phyloP scores from a whole-genome alignment of 805 yeast species.

The Candida vartiovaarae region DNA sequence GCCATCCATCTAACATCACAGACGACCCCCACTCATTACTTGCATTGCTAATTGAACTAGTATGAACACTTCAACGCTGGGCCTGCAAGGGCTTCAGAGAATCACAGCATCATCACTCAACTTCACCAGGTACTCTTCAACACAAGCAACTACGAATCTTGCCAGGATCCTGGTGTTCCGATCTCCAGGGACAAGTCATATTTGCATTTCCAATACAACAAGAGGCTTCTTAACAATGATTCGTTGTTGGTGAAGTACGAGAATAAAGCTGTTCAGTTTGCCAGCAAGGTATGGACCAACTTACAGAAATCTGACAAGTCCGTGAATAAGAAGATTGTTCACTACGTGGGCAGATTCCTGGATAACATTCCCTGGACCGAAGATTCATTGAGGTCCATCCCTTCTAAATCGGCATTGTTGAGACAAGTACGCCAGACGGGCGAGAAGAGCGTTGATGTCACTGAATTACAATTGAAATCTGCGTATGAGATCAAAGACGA shows the following conservation, averaged over 20 bases:
- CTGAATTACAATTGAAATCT: slow-evolving; percentile 7
- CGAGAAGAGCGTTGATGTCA: slow-evolving; percentile 9
- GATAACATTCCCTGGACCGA: slow-evolving; percentile 76
- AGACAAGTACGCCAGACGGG: slow-evolving; percentile 25
- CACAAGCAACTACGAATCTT: slow-evolving; percentile 22
- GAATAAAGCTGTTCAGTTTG: slow-evolving; percentile 40
- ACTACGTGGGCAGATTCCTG: slow-evolving; percentile 43
- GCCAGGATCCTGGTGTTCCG: slow-evolving; percentile 62
- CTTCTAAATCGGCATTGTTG: slow-evolving; percentile 55
- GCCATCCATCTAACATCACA: no score
- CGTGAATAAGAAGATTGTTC: slow-evolving; percentile 55
- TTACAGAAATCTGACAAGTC: slow-evolving; percentile 46
- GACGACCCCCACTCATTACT: no score
- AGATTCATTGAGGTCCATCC: slow-evolving; percentile 65
- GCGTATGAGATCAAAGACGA: slow-evolving; percentile 8
- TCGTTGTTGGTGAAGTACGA: slow-evolving; percentile 35
- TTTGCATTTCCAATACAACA: slow-evolving; percentile 59
- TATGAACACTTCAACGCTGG: not conserved
- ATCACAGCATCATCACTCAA: not conserved
- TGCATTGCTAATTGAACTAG: no score
- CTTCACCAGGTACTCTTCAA: slow-evolving; percentile 5
- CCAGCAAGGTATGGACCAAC: slow-evolving; percentile 54
- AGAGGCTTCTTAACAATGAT: slow-evolving; percentile 25
- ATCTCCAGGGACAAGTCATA: slow-evolving; percentile 55
- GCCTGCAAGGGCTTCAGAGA: not conserved